phyloP scores from a whole-genome alignment of 352 stramenopile genomes.

The Phytophthora cryptogea region DNA sequence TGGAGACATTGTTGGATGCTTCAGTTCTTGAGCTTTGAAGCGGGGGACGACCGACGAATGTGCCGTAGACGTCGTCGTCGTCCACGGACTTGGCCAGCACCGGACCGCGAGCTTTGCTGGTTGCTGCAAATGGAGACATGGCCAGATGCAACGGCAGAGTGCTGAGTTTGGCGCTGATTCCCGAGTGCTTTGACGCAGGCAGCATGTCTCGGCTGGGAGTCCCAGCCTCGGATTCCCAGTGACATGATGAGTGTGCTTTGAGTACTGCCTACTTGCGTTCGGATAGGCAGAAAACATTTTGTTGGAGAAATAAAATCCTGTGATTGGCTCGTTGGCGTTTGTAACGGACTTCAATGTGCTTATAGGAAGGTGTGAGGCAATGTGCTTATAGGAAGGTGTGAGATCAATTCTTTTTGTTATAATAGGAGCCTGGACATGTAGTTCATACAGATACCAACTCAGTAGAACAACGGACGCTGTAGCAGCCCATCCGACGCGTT shows the following conservation, averaged over 20 bases:
- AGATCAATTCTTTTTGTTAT: too few relatives aligned
- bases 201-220: not conserved
- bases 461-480: too few relatives aligned
- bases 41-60: constrained; percentile 16
- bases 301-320: not conserved
- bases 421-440: too few relatives aligned
- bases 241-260: constrained; percentile 6
- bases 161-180: not conserved
- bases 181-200: constrained; percentile 6
- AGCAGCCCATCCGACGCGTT: too few relatives aligned
- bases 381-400: too few relatives aligned
- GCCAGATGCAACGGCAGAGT: not conserved
- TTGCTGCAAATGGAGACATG: constrained; percentile 9
- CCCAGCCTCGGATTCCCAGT: not conserved
- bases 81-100: constrained; percentile 13
- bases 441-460: too few relatives aligned
- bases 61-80: constrained; percentile 31
- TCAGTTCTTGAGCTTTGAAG: constrained; percentile 2
- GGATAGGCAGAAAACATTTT: constrained; percentile 3
- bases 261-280: not conserved
- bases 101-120: constrained; percentile 16
- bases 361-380: not conserved
- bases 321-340: not conserved
- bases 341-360: not conserved
- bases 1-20: constrained; percentile 8